Conservation (phyloP, 331 rosid species). For the Stylosanthes scabra region DNA sequence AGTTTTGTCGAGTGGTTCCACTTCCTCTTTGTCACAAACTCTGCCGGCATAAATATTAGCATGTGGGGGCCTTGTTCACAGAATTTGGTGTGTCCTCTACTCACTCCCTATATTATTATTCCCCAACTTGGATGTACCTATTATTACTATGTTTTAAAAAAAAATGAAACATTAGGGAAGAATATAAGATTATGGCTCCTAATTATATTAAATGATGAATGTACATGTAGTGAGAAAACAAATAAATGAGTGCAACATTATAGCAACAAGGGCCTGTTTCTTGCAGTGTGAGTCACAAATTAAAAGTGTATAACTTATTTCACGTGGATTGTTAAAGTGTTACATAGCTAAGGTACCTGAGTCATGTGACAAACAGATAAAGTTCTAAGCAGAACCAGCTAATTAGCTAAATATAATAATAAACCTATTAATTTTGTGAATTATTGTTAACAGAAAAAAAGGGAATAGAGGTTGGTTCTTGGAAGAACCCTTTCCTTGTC, state of each 20-base stretch:
- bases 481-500: slow-evolving; percentile 41
- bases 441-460: slow-evolving; percentile 30
- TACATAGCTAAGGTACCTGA: slow-evolving; percentile 49
- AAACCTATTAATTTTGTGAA: slow-evolving; percentile 8
- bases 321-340: slow-evolving; percentile 61
- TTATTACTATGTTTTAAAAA: neutral
- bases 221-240: slow-evolving; percentile 43
- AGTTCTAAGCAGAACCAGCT: slow-evolving; percentile 59
- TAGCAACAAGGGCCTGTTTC: slow-evolving; percentile 30
- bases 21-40: slow-evolving; percentile 46
- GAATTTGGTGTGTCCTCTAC: slow-evolving; percentile 40
- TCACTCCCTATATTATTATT: slow-evolving; percentile 13
- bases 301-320: slow-evolving; percentile 40
- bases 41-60: slow-evolving; percentile 53
- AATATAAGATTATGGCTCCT: slow-evolving; percentile 34
- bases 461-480: slow-evolving; percentile 35
- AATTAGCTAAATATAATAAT: slow-evolving; percentile 37
- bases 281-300: slow-evolving; percentile 21
- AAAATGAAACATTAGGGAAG: slow-evolving; percentile 8
- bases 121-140: slow-evolving; percentile 43
- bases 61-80: slow-evolving; percentile 62
- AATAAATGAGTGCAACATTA: slow-evolving; percentile 33
- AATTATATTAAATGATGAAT: slow-evolving; percentile 26
- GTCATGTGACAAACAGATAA: slow-evolving; percentile 68
- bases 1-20: slow-evolving; percentile 36